Evolutionary conservation across 768 basidiomycete genomes (phyloP).

Genomic region (Termitomyces heimii): DNA sequence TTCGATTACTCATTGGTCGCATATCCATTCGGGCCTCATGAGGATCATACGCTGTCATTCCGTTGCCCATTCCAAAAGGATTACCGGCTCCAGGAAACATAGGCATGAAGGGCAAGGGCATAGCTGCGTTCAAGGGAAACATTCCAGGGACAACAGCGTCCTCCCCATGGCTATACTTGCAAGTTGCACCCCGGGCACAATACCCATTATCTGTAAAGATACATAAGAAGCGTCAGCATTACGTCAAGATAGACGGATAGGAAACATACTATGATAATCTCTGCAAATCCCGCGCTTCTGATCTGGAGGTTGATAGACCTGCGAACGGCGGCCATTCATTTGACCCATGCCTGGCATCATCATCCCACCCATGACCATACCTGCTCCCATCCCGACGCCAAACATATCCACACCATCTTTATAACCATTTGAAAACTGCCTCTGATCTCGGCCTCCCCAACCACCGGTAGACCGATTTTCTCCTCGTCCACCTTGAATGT

Average conservation of each 20-base stretch:
- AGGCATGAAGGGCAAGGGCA: slow-evolving; percentile 58
- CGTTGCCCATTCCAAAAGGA: slow-evolving; percentile 45
- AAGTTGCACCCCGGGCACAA: slow-evolving; percentile 82
- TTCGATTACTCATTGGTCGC: slow-evolving; percentile 42
- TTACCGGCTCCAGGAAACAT: slow-evolving; percentile 57
- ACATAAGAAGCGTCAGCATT: slow-evolving; percentile 3
- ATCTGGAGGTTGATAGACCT: slow-evolving; percentile 65
- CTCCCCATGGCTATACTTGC: slow-evolving; percentile 91
- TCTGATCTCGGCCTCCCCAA: slow-evolving; percentile 32
- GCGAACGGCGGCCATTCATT: slow-evolving; percentile 43
- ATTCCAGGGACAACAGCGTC: slow-evolving; percentile 76
- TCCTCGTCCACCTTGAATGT: slow-evolving; percentile 27
- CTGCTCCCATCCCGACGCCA: slow-evolving; percentile 19
- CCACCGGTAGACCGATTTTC: slow-evolving; percentile 30
- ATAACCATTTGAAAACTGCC: slow-evolving; percentile 27
- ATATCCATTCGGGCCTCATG: slow-evolving; percentile 79
- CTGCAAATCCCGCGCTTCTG: slow-evolving; percentile 77
- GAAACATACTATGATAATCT: slow-evolving; percentile 84
- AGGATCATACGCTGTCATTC: slow-evolving; percentile 61
- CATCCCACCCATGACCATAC: slow-evolving; percentile 24
- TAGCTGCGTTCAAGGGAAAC: slow-evolving; percentile 46
- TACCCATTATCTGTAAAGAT: slow-evolving; percentile 70
- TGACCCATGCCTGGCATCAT: slow-evolving; percentile 23
- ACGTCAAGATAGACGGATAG: background rate
- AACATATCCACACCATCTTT: slow-evolving; percentile 26